Evolutionary conservation across 2,329 filamentous ascomycete species (phyloP).

Genomic region (Scorias spongiosa): DNA sequence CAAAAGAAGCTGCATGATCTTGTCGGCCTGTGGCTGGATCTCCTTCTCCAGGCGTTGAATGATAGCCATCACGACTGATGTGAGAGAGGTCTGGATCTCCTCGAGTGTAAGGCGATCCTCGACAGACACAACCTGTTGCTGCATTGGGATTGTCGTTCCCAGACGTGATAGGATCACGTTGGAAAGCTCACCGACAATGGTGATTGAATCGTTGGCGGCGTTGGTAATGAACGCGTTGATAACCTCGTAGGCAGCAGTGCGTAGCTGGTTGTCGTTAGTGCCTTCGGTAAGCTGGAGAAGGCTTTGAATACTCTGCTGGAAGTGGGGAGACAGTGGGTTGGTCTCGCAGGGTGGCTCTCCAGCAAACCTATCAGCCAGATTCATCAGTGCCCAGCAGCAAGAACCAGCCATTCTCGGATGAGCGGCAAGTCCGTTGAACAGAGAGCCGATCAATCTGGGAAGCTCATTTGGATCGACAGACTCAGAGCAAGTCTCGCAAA

Average conservation of each 20-base stretch:
- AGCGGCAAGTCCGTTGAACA: slow-evolving; percentile 80
- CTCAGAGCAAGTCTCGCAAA: slow-evolving; percentile 84
- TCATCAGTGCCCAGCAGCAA: slow-evolving; percentile 99
- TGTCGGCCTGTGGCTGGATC: slow-evolving; percentile 76
- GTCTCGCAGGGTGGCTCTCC: slow-evolving; percentile 63
- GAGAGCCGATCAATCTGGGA: slow-evolving; percentile 66
- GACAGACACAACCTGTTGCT: slow-evolving; percentile 86
- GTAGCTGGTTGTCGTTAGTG: slow-evolving; percentile 74
- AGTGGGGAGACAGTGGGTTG: slow-evolving; percentile 81
- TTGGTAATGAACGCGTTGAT: slow-evolving; percentile 89
- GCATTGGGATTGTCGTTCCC: slow-evolving; percentile 77
- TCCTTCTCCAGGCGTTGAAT: slow-evolving; percentile 83
- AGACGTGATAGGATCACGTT: slow-evolving; percentile 82
- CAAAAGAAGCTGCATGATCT: slow-evolving; percentile 81
- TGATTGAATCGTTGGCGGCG: slow-evolving; percentile 71
- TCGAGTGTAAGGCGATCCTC: slow-evolving; percentile 93
- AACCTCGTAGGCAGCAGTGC: slow-evolving; percentile 93
- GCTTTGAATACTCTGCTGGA: slow-evolving; percentile 78
- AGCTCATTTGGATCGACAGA: slow-evolving; percentile 74
- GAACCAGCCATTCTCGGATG: slow-evolving; percentile 95
- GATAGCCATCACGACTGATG: slow-evolving; percentile 81
- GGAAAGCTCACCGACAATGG: slow-evolving; percentile 65
- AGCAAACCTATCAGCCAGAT: slow-evolving; percentile 87
- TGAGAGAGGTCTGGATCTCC: slow-evolving; percentile 93
- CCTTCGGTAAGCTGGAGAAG: slow-evolving; percentile 76